phyloP scores from a whole-genome alignment of 2,329 filamentous ascomycete genomes.

The Ascosphaera acerosa region DNA sequence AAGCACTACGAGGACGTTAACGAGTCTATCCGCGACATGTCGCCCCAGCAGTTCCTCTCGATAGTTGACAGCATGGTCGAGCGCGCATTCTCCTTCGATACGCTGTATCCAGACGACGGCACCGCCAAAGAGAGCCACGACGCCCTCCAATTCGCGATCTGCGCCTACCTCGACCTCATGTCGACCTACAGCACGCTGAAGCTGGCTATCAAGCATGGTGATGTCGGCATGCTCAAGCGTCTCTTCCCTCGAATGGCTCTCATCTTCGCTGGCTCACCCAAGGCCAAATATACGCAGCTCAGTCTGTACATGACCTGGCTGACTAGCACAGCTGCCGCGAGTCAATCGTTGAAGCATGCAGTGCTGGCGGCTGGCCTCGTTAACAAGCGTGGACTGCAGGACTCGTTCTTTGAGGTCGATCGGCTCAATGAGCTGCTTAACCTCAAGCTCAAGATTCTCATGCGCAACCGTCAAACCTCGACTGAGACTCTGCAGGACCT shows the following conservation, averaged over 20 bases:
- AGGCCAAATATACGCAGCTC: background rate
- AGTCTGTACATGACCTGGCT: conserved; percentile 2
- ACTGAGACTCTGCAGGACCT: background rate
- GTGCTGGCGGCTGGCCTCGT: conserved; percentile 1
- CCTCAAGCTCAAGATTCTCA: background rate
- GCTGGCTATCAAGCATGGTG: conserved; percentile 1
- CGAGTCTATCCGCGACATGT: background rate
- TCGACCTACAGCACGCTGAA: background rate
- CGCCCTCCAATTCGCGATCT: background rate
- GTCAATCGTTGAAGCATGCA: background rate
- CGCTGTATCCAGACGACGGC: background rate
- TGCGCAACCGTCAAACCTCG: background rate
- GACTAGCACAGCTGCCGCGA: background rate
- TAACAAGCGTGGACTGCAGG: background rate
- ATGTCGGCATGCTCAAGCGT: background rate
- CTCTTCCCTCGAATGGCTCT: background rate
- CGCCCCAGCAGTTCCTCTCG: background rate
- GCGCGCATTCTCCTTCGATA: background rate
- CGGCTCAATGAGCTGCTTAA: background rate
- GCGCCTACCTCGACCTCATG: conserved; percentile 1
- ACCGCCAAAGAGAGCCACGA: background rate
- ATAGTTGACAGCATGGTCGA: background rate
- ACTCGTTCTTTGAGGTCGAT: background rate
- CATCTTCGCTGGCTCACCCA: background rate
- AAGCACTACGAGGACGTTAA: background rate